Percentiles rank a stretch among this genome's conserved stretches.
phyloP scores from a whole-genome alignment of 305 asterid genomes.

The Euphrasia arctica region DNA sequence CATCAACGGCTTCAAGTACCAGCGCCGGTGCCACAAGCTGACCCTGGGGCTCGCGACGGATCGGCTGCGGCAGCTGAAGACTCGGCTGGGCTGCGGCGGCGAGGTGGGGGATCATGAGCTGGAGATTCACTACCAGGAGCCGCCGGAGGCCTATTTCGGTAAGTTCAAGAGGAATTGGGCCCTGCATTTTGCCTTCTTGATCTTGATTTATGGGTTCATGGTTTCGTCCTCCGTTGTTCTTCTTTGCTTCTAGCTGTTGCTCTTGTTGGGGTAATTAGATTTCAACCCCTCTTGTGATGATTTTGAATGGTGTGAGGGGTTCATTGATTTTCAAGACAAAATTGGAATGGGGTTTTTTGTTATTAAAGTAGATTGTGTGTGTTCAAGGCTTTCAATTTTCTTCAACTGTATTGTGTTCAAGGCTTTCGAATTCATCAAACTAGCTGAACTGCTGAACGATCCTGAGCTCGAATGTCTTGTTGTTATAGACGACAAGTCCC shows the following conservation, averaged over 20 bases:
- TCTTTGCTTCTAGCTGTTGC: slow-evolving; percentile 52
- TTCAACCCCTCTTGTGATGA: background rate
- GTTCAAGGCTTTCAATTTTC: no score
- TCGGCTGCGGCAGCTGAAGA: slow-evolving; percentile 60
- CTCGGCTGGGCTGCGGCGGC: slow-evolving; percentile 45
- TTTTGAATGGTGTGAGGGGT: no score
- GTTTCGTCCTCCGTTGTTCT: slow-evolving; percentile 79
- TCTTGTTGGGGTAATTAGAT: background rate
- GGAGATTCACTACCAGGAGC: slow-evolving; percentile 84
- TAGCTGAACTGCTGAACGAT: no score
- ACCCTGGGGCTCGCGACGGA: slow-evolving; percentile 91
- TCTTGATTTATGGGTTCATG: slow-evolving; percentile 77
- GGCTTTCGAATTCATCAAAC: no score
- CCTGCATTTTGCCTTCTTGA: slow-evolving; percentile 77
- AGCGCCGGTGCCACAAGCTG: slow-evolving; percentile 85
- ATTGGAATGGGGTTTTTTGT: no score
- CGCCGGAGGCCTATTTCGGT: slow-evolving; percentile 85
- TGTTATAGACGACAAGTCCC: no score
- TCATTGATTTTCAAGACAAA: no score
- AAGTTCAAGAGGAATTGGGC: slow-evolving; percentile 96
- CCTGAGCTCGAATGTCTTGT: no score
- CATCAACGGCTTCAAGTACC: slow-evolving; percentile 91
- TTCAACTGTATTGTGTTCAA: no score
- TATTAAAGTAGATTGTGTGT: no score
- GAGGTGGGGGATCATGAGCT: slow-evolving; percentile 46